Base-by-base conservation (phyloP, 129 eudicot genomes). In the Flaveria sonorensis region DNA sequence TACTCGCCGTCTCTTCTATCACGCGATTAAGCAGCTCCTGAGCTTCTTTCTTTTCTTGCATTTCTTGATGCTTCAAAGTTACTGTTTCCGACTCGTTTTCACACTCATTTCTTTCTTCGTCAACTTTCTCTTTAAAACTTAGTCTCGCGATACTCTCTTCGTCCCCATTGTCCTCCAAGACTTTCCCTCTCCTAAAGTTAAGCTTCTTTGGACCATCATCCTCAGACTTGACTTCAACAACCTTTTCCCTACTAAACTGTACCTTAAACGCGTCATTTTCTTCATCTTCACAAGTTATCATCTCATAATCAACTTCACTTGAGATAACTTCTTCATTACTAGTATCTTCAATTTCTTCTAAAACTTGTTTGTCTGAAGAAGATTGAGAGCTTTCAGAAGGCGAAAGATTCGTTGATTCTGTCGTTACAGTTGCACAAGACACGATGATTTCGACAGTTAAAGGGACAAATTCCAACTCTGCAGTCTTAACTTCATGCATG, bases 1-100 rank as follows among this genome's bases (percentile, higher is more conserved):
- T 90, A 76, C 89, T 93, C 19, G 96, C 96, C 0, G 97, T 87
- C 73, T 93, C 96, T 84, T 93, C 96, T 45, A 90, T 90, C 6
- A 93, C 90, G 55, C 83, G 86, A 63, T 93, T 93, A 13, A 87
- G 79, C 79, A 90, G 83, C 77, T 86, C 92, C 62, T 74, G 89
- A 28, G 68, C 88, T 70, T 86, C 96, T 81, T 85, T 91, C 28
- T 81, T 84, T 82, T 86, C 83, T 81, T 81, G 83, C 82, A 66
- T 80, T 23, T 88, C 97, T 71, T 87, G 96, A 75, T 90, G 98
- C 86, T 83, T 90, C 56, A 93, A 84, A 24, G 74, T 86, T 46
- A 90, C 85, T 15, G 78, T 87, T 70, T 74, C 83, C 10, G 85
- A 18, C 36, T 68, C 61, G 6, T 20, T 2, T 14, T 73, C 21